These are phyloP conservation scores for Mycena sp. DNA, from an alignment of 1,284 basidiomycete genomes.

Conservation along the genomic window DNA sequence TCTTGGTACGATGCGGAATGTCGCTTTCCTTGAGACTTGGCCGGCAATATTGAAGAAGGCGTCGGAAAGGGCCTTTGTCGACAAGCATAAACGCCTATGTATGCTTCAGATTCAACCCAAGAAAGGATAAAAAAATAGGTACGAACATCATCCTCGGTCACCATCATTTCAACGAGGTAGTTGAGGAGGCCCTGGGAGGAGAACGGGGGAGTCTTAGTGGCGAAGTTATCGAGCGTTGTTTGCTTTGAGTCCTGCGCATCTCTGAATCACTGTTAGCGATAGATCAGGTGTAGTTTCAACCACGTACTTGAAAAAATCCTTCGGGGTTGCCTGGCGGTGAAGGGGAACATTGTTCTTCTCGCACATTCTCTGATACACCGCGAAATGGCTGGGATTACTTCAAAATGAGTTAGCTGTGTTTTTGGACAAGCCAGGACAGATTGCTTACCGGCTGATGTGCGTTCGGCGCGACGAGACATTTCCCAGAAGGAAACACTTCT, in stretches of 20 bases:
- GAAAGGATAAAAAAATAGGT: no score
- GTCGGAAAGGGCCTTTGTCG: conserved; percentile 9
- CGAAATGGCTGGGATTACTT: background rate
- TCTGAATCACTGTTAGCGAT: background rate
- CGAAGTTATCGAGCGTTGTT: conserved; percentile 8
- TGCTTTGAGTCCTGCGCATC: background rate
- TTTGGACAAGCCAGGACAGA: no score
- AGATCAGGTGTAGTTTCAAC: background rate
- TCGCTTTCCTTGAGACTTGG: conserved; percentile 7
- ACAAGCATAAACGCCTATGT: background rate
- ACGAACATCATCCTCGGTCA: no score
- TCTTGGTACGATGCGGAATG: conserved; percentile 12
- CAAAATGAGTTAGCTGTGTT: background rate
- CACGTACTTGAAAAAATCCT: background rate
- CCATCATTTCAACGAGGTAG: conserved; percentile 1
- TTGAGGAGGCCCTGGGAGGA: background rate
- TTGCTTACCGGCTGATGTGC: no score
- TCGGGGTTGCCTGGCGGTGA: background rate
- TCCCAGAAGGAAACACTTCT: no score
- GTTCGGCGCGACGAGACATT: no score
- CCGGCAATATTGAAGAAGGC: no score
- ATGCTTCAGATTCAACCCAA: rapidly evolving
- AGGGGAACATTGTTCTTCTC: no score
- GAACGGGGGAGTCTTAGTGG: background rate
- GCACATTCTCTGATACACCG: background rate